Conservation (phyloP, 805 yeast genomes). For the Henningerozyma blattae region DNA sequence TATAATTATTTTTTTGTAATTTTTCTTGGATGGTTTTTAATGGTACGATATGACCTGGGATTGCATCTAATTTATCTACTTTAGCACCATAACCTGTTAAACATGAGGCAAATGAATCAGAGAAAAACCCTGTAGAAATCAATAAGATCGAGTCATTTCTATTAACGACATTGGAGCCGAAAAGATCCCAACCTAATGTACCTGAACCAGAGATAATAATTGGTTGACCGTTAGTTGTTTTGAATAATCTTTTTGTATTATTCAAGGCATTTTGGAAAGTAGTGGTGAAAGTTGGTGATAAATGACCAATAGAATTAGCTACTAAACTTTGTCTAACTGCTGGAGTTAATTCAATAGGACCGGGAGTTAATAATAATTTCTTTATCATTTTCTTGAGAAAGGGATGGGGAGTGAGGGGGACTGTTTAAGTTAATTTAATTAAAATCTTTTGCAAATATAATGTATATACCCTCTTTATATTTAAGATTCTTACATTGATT, state of each 20-base stretch:
- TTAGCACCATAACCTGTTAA: slow-evolving; percentile 61
- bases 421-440: too few species aligned
- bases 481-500: too few species aligned
- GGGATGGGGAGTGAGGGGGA: too few species aligned
- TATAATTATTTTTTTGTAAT: slow-evolving; percentile 41
- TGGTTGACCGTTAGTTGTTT: slow-evolving; percentile 56
- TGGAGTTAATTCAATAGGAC: slow-evolving; percentile 78
- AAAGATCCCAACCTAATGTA: slow-evolving; percentile 90
- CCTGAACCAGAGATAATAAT: slow-evolving; percentile 84
- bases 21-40: slow-evolving; percentile 41
- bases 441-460: too few species aligned
- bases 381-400: too few species aligned
- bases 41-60: slow-evolving; percentile 61
- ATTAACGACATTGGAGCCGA: slow-evolving; percentile 60
- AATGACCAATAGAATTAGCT: slow-evolving; percentile 80
- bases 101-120: slow-evolving; percentile 71
- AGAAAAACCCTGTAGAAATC: slow-evolving; percentile 82
- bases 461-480: too few species aligned
- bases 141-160: slow-evolving; percentile 69
- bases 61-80: slow-evolving; percentile 62
- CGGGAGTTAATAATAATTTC: slow-evolving; percentile 55
- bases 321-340: slow-evolving; percentile 69
- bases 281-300: slow-evolving; percentile 69
- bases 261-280: slow-evolving; percentile 60
- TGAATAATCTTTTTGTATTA: slow-evolving; percentile 63